phyloP scores from a whole-genome alignment of 495 filamentous ascomycete species.

The Neurospora terricola region DNA sequence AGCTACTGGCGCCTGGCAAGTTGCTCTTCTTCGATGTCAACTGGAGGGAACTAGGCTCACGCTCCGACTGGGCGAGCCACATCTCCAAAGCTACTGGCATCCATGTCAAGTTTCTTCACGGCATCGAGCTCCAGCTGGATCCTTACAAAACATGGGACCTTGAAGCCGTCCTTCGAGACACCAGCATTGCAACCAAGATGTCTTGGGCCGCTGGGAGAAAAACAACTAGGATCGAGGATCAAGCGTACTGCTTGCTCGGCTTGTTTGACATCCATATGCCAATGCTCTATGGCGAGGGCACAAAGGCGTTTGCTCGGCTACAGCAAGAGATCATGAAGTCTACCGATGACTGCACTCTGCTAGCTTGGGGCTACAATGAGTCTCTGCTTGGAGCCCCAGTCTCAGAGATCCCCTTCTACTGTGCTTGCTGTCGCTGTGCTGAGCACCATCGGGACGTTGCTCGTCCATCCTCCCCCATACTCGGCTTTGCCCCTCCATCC shows the following conservation, averaged over 20 bases:
- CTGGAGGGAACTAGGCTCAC: conserved; percentile 9
- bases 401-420: not conserved
- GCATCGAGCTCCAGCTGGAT: conserved; percentile 11
- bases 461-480: not conserved
- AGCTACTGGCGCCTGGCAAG: conserved; percentile 23
- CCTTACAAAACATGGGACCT: conserved; percentile 6
- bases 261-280: conserved; percentile 32
- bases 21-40: conserved; percentile 21
- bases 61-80: not conserved
- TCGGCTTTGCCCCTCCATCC: not conserved
- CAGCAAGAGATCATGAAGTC: conserved; percentile 24
- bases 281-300: conserved; percentile 28
- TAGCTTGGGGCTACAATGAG: not conserved
- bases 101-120: not conserved
- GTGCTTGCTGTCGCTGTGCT: not conserved
- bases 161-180: not conserved
- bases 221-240: conserved; percentile 22
- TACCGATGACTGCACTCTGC: conserved; percentile 16
- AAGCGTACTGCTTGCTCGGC: conserved; percentile 27
- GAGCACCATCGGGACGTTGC: fast-evolving
- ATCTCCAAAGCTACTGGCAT: not conserved
- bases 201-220: conserved; percentile 24
- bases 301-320: conserved; percentile 19
- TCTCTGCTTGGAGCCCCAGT: not conserved
- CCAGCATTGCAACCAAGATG: conserved; percentile 24